phyloP scores from a whole-genome alignment of 768 basidiomycete species.

The Lepiota venenata region DNA sequence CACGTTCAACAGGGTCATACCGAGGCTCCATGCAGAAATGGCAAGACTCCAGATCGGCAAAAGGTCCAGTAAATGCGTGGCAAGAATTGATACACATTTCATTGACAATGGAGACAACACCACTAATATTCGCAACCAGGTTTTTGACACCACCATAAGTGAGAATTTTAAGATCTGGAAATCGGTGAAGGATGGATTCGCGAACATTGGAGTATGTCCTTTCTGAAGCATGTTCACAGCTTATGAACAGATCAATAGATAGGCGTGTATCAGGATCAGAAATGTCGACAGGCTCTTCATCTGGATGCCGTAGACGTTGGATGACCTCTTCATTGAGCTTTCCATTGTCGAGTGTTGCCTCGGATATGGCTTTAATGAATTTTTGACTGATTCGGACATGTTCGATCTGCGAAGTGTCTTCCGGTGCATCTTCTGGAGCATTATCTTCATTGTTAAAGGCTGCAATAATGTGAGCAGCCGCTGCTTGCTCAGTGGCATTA shows the following conservation, averaged over 20 bases:
- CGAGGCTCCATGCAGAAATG: slow-evolving; percentile 21
- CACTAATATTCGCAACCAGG: slow-evolving; percentile 24
- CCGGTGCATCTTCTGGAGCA: too few relatives aligned
- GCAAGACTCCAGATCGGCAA: slow-evolving; percentile 18
- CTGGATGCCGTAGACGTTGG: slow-evolving; percentile 22
- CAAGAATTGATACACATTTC: slow-evolving; percentile 43
- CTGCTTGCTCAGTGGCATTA: too few relatives aligned
- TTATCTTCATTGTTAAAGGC: too few relatives aligned
- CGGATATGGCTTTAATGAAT: not conserved
- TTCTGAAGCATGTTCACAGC: slow-evolving; percentile 3
- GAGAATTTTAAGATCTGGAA: too few relatives aligned
- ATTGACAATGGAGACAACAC: slow-evolving; percentile 27
- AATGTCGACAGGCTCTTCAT: too few relatives aligned
- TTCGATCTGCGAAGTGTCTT: too few relatives aligned
- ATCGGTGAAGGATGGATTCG: slow-evolving; percentile 17
- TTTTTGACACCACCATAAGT: too few relatives aligned
- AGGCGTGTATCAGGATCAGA: slow-evolving; percentile 12
- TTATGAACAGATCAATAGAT: too few relatives aligned
- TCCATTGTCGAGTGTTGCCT: slow-evolving; percentile 24
- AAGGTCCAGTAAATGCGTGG: slow-evolving; percentile 26
- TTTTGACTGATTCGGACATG: too few relatives aligned
- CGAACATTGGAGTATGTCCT: not conserved
- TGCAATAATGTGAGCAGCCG: too few relatives aligned
- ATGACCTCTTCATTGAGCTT: slow-evolving; percentile 18
- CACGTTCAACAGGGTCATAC: slow-evolving; percentile 17